A percentile compares a stretch with the other conserved stretches of the same genome.
phyloP scores from a whole-genome alignment of 306 rosid genomes.

The Malus orientalis region DNA sequence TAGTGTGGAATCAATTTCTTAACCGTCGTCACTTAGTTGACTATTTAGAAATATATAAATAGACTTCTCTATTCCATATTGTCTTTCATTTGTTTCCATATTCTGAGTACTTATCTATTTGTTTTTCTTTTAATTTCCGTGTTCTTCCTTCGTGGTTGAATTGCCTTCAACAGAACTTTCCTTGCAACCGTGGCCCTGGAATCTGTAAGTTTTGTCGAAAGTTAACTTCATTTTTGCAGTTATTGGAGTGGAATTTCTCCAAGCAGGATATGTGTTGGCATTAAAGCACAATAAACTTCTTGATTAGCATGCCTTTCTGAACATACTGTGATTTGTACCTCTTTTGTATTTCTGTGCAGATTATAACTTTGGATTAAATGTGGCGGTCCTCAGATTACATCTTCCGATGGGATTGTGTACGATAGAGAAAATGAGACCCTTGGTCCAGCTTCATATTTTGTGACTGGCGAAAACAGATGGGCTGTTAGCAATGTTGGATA shows the following conservation, averaged over 20 bases:
- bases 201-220: constrained; percentile 44
- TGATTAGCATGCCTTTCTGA: not conserved
- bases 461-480: constrained; percentile 45
- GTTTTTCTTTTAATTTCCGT: constrained; percentile 25
- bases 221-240: too few relatives aligned
- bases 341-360: constrained; percentile 32
- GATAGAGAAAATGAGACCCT: constrained; percentile 48
- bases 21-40: too few relatives aligned
- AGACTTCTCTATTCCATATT: not conserved
- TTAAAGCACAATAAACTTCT: too few relatives aligned
- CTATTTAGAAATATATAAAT: too few relatives aligned
- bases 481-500: constrained; percentile 66
- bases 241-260: too few relatives aligned
- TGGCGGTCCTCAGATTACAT: constrained; percentile 44
- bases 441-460: constrained; percentile 67
- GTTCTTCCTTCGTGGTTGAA: constrained; percentile 53
- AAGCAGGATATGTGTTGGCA: too few relatives aligned
- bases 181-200: constrained; percentile 50
- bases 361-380: constrained; percentile 56
- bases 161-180: constrained; percentile 64
- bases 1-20: too few relatives aligned
- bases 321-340: not conserved
- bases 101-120: not conserved
- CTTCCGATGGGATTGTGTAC: constrained; percentile 28
- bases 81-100: not conserved